Base-by-base conservation (phyloP, 2,329 filamentous ascomycete genomes). In the Tolypocladium tundrense region DNA sequence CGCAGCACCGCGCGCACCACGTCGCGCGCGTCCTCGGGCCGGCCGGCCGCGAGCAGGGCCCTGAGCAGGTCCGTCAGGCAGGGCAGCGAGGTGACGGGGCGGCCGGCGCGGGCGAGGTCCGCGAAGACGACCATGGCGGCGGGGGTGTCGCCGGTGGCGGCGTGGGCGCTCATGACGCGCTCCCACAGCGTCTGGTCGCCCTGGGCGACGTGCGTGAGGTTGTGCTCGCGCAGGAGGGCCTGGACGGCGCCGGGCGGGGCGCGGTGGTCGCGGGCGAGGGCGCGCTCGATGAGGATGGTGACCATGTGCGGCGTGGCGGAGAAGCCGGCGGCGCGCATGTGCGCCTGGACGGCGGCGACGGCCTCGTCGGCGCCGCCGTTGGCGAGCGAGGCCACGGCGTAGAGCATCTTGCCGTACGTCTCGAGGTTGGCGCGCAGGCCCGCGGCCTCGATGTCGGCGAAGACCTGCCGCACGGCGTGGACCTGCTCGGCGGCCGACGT, bases 211-310 rank as follows among this genome's bases (percentile, higher is more conserved):
- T 58, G 63, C 2, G 57, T 62, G 60, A 81, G 72, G 31, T 82
- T 72, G 59, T 78, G 75, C 66, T 88, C 81, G 27, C 76, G 72
- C 24, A 90, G 82, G 4, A 92, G 74, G 0, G 70, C 68, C 42
- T 83, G 79, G n/a, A 90, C 79, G 16, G 82, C 80, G 2, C 73
- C 70, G 37, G 88, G 72, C 63, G 88, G 78, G 0, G 86, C 84
- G 2, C 83, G 82, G 2, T 83, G 82, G 1, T 72, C 60, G 55
- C 77, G 78, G 10, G 75, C 66, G 67, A 92, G 87, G 67, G 86
- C 87, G 67, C 88, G 78, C 52, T 86, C 81, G 52, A 88, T 75
- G 24, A 94, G 79, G 65, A 87, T 88, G 31, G 88, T 92, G 74
- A 88, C 88, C 66, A 91, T 88, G 64, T 90, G 81, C 1, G 83